phyloP scores from a whole-genome alignment of 257 asterid species.

The Anisodus tanguticus region DNA sequence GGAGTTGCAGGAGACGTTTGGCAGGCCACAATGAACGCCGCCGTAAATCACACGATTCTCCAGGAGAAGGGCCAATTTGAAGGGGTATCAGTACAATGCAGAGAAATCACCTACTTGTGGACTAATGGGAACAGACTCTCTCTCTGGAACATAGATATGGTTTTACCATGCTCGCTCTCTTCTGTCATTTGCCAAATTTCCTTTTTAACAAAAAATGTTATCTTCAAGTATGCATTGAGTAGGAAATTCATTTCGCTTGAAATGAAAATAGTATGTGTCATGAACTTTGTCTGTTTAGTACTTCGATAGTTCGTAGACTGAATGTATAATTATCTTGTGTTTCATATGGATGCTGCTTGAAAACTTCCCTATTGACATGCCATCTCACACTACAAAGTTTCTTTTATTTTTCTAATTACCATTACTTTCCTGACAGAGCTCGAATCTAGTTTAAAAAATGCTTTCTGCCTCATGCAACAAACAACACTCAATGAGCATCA shows the following conservation, averaged over 20 bases:
- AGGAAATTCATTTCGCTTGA: slow-evolving; percentile 9
- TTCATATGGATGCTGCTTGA: slow-evolving; percentile 1
- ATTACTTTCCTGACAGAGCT: not conserved
- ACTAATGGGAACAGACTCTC: not conserved
- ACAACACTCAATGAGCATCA: not conserved
- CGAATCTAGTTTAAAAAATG: not conserved
- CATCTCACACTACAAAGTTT: not conserved
- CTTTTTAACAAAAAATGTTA: not conserved
- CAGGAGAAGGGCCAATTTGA: slow-evolving; percentile 46
- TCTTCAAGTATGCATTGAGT: not conserved
- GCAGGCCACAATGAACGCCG: slow-evolving; percentile 96
- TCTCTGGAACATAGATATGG: not conserved
- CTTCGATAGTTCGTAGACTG: not conserved
- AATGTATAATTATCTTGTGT: not conserved
- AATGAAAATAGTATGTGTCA: not conserved
- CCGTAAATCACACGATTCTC: slow-evolving; percentile 74
- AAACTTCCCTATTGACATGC: not conserved
- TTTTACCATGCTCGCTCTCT: slow-evolving; percentile 72
- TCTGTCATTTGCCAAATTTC: slow-evolving; percentile 68
- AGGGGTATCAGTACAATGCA: not conserved
- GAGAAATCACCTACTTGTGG: not conserved
- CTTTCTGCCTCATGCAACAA: not conserved
- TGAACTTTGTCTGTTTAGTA: slow-evolving; percentile 4
- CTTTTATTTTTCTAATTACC: not conserved
- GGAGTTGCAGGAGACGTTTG: slow-evolving; percentile 87